Percentiles rank a stretch among this genome's conserved stretches.
Conservation (phyloP, 345 rosid genomes). For the sweet orange (Citrus sinensis) region DVS_A1.0 CM039163.1:48730501-48731000, state of each 20-base stretch:
- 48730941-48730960: not conserved
- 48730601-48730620: slow-evolving; percentile 28
- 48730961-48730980: slow-evolving; percentile 97
- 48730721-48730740: slow-evolving; percentile 56
- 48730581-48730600: not conserved
- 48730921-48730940: slow-evolving; percentile 11
- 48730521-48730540: not conserved
- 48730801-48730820: slow-evolving; percentile 9
- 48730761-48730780: slow-evolving; percentile 61
- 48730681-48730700: slow-evolving; percentile 25
- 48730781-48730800: slow-evolving; percentile 63
- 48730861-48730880: slow-evolving; percentile 6
- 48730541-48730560: not conserved
- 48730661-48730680: slow-evolving; percentile 18
- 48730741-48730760: slow-evolving; percentile 51
- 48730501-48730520: not conserved
- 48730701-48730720: slow-evolving; percentile 27
- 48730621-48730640: slow-evolving; percentile 50
- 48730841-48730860: slow-evolving; percentile 8
- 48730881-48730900: not conserved
- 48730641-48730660: slow-evolving; percentile 29
- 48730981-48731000: slow-evolving; percentile 47
- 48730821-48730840: not conserved
- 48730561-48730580: not conserved
- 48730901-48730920: slow-evolving; percentile 11